Base-by-base conservation (phyloP, 805 yeast genomes). In the Kluyveromyces aestuarii region DNA sequence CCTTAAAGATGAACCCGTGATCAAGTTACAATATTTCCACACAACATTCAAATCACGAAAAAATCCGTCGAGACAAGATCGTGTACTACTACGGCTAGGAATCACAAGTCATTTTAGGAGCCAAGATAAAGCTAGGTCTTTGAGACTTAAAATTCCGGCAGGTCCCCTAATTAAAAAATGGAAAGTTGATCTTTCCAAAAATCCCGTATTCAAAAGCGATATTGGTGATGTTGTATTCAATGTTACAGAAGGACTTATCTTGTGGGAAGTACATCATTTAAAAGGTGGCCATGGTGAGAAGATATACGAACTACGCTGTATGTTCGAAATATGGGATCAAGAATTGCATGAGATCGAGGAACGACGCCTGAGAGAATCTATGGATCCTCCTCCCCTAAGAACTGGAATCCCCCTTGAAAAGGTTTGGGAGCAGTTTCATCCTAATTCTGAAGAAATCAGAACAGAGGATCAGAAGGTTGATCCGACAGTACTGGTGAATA, bases 201-300 rank as follows among this genome's bases (percentile, higher is more conserved):
- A 76, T 2, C 79, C 90, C 19, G 79, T 80, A 55, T 87, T 80
- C 64, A 86, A 83, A 57, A 73, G 93, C 5, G 81, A 81, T 54
- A 55, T 74, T 35, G 97, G 97, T 0, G 73, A 74, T 37, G 93
- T 87, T 1, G 69, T 76, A 10, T 86, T 82, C 61, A 81, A 81
- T 50, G 74, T 93, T 7, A 91, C 88, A 53, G 73, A 77, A 41
- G 77, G 83, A 33, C 79, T 78, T 47, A 66, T 90, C 2, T 63
- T 82, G 1, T 90, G 97, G 97, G 75, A 75, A 41, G 73, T 89
- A 16, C 79, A 76, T 4, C 72, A 81, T 18, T 65, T 87, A 48
- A 79, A 78, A 44, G 70, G 70, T 21, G 67, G 69, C 1, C 67
- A 64, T 17, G 96, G 96, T 2, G 79, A 76, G 45, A 65, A 71